A percentile compares a stretch with the other conserved stretches of the same genome.
Conservation (phyloP, 1,284 basidiomycete species). For the Papiliotrema flavescens region DNA sequence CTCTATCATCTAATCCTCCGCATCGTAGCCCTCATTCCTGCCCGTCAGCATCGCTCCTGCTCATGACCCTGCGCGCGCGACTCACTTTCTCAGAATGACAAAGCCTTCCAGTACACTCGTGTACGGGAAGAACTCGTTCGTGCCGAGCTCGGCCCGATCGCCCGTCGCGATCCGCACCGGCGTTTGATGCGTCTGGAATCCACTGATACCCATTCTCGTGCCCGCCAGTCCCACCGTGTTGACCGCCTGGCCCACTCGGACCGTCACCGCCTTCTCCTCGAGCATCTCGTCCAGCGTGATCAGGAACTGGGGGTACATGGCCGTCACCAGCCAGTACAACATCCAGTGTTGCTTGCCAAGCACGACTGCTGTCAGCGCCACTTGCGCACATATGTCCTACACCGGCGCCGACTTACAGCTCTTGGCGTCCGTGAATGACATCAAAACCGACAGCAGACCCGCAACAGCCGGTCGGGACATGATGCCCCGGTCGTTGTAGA, state of each 20-base stretch:
- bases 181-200: constrained; percentile 93
- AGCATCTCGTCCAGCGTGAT: constrained; percentile 94
- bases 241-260: constrained; percentile 83
- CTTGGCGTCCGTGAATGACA: constrained; percentile 91
- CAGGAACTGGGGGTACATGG: constrained; percentile 98
- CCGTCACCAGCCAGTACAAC: constrained; percentile 89
- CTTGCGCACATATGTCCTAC: background rate
- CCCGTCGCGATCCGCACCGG: constrained; percentile 91
- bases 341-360: constrained; percentile 98
- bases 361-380: constrained; percentile 58
- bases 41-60: constrained; percentile 5
- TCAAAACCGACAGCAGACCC: constrained; percentile 82
- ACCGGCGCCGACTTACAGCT: constrained; percentile 63
- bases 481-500: constrained; percentile 87
- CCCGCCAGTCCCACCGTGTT: constrained; percentile 49
- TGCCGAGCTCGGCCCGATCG: constrained; percentile 91
- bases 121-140: constrained; percentile 94
- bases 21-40: constrained; percentile 48
- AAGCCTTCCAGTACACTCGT: constrained; percentile 84
- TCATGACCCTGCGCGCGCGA: background rate
- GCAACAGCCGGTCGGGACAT: constrained; percentile 87
- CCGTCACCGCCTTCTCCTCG: constrained; percentile 77
- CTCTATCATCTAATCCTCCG: constrained; percentile 28
- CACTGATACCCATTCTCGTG: constrained; percentile 48
- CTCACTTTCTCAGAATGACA: constrained; percentile 71